These are phyloP conservation scores for Fusarium albosuccineum DNA, from an alignment of 2,329 filamentous ascomycete genomes.

Conservation along the genomic window DNA sequence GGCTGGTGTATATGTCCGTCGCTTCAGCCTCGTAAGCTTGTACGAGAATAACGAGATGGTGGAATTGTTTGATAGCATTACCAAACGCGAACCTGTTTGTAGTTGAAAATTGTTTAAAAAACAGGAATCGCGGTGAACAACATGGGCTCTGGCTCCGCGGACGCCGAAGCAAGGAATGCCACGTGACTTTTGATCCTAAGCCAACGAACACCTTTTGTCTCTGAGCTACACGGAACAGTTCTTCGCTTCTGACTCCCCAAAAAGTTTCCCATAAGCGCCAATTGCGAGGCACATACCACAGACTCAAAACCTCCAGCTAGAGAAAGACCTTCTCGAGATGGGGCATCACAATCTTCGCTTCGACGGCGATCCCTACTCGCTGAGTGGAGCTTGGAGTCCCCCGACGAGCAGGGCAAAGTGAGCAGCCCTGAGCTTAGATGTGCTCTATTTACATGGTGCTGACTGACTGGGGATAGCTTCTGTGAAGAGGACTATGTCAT, in stretches of 20 bases:
- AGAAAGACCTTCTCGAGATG: slow-evolving; percentile 6
- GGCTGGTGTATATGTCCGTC: too few relatives aligned
- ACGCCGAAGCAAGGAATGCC: slow-evolving; percentile 13
- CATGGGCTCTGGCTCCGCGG: neutral
- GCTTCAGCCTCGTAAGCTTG: slow-evolving; percentile 12
- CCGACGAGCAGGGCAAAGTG: slow-evolving; percentile 57
- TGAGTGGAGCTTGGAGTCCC: slow-evolving; percentile 54
- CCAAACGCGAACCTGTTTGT: neutral
- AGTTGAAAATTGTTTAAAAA: neutral
- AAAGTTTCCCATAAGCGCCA: too few relatives aligned
- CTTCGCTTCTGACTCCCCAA: too few relatives aligned
- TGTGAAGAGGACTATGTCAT: slow-evolving; percentile 64
- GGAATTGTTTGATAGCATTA: too few relatives aligned
- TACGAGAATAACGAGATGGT: too few relatives aligned
- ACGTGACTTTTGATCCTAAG: slow-evolving; percentile 35
- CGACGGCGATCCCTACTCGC: slow-evolving; percentile 50
- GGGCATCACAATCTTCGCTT: slow-evolving; percentile 55
- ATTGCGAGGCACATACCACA: neutral
- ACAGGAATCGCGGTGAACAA: neutral
- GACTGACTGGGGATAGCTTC: slow-evolving; percentile 48
- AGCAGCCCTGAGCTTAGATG: slow-evolving; percentile 18
- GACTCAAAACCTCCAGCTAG: too few relatives aligned
- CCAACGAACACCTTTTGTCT: slow-evolving; percentile 15
- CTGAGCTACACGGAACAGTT: neutral
- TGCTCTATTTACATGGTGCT: neutral